Conservation (phyloP, 2,329 filamentous ascomycete species). For the Pleoardoris graminearum region DNA sequence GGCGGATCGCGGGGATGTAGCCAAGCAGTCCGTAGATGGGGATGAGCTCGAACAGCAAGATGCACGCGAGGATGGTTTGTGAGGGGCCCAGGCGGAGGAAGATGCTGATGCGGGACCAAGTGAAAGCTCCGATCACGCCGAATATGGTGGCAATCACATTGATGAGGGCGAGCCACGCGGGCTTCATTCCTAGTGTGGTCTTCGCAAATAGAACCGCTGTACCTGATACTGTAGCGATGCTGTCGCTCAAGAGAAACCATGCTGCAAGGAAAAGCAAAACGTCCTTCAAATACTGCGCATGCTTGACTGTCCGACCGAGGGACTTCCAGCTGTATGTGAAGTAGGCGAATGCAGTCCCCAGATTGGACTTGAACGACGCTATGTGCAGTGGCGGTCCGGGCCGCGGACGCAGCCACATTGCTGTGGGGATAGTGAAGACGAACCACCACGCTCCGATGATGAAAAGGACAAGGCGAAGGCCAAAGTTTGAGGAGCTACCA, state of each 20-base stretch:
- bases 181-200: conserved; percentile 85
- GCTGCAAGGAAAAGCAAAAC: conserved; percentile 79
- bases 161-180: conserved; percentile 86
- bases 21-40: conserved; percentile 88
- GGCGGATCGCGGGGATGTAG: conserved; percentile 77
- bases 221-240: conserved; percentile 89
- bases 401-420: conserved; percentile 82
- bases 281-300: conserved; percentile 73
- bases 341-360: conserved; percentile 67
- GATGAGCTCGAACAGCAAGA: conserved; percentile 87
- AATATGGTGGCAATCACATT: conserved; percentile 86
- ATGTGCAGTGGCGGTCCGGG: conserved; percentile 74
- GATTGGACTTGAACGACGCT: conserved; percentile 25
- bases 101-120: conserved; percentile 80
- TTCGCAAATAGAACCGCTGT: conserved; percentile 96
- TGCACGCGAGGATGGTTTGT: conserved; percentile 91
- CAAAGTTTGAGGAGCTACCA: conserved; percentile 78
- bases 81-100: conserved; percentile 71
- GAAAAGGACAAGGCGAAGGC: conserved; percentile 83
- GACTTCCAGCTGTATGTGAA: conserved; percentile 84
- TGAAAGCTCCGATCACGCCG: conserved; percentile 85
- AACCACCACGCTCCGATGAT: conserved; percentile 92
- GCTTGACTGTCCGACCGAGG: conserved; percentile 75
- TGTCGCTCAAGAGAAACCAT: conserved; percentile 95
- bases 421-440: conserved; percentile 83